phyloP scores from a whole-genome alignment of 2,329 filamentous ascomycete genomes.

The Aspergillus luchuensis region DNA sequence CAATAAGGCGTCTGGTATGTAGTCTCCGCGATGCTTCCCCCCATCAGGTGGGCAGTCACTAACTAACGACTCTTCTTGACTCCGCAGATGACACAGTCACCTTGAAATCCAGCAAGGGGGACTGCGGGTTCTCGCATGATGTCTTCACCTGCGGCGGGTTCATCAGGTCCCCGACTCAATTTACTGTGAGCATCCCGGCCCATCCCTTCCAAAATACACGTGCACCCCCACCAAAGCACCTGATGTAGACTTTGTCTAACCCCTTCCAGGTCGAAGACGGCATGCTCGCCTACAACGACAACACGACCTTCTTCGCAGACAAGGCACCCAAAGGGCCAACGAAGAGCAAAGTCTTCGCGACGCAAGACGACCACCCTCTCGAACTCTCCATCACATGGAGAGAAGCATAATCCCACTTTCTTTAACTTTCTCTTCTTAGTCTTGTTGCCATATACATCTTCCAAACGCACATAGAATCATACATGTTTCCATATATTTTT shows the following conservation, averaged over 20 bases:
- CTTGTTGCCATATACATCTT: not conserved
- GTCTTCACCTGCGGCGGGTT: constrained; percentile 56
- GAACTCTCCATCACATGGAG: constrained; percentile 39
- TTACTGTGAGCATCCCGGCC: constrained; percentile 29
- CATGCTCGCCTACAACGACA: constrained; percentile 36
- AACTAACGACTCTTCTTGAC: not conserved
- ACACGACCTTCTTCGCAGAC: constrained; percentile 42
- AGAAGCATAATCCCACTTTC: constrained; percentile 9
- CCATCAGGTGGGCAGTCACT: not conserved
- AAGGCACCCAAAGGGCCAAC: constrained; percentile 39
- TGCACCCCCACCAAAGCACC: not conserved
- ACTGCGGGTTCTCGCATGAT: constrained; percentile 58
- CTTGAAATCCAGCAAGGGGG: constrained; percentile 60
- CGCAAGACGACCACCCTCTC: constrained; percentile 34
- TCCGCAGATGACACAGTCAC: constrained; percentile 50
- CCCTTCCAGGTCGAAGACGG: constrained; percentile 31
- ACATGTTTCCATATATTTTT: not conserved
- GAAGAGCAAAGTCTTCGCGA: constrained; percentile 38
- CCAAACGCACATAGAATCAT: not conserved
- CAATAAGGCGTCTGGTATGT: constrained; percentile 34
- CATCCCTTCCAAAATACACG: not conserved
- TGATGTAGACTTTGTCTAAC: not conserved
- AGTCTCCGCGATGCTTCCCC: not conserved
- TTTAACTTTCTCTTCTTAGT: not conserved
- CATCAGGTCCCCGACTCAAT: constrained; percentile 31